These are phyloP conservation scores for Blastobotrys apis DNA, from an alignment of 1,139 yeast genomes.

Conservation along the genomic window DNA sequence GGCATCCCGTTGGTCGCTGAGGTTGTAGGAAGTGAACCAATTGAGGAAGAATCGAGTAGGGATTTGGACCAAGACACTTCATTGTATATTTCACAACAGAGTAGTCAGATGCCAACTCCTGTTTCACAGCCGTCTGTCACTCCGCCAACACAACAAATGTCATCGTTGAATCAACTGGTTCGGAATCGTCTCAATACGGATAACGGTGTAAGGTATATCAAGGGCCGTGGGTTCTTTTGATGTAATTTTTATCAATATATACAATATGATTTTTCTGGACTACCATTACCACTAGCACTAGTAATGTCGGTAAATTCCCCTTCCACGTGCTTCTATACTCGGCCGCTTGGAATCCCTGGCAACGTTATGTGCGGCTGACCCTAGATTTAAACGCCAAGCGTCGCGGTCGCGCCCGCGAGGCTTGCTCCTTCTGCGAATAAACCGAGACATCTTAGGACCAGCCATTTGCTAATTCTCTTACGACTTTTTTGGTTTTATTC, in stretches of 20 bases:
- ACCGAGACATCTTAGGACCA: too few relatives aligned
- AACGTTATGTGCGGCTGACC: too few relatives aligned
- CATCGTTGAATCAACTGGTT: not conserved
- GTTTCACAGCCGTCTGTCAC: not conserved
- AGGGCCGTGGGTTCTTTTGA: constrained; percentile 4
- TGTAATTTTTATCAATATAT: not conserved
- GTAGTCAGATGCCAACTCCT: too few relatives aligned
- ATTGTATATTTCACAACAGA: not conserved
- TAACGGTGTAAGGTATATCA: constrained; percentile 2
- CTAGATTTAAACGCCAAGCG: too few relatives aligned
- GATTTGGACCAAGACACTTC: not conserved
- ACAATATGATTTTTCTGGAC: not conserved
- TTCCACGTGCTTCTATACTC: not conserved
- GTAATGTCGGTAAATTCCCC: not conserved
- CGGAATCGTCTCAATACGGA: constrained; percentile 2
- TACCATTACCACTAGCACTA: not conserved
- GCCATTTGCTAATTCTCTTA: too few relatives aligned
- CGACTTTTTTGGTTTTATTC: too few relatives aligned
- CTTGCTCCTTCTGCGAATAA: too few relatives aligned
- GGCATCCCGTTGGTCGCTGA: constrained; percentile 17
- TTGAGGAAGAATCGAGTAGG: not conserved
- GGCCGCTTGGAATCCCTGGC: too few relatives aligned
- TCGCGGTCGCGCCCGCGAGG: too few relatives aligned
- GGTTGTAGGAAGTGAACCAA: constrained; percentile 7
- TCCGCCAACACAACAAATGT: not conserved